Evolutionary conservation across 805 yeast genomes (phyloP).

Genomic region (Groenewaldozyma salmanticensis): DNA sequence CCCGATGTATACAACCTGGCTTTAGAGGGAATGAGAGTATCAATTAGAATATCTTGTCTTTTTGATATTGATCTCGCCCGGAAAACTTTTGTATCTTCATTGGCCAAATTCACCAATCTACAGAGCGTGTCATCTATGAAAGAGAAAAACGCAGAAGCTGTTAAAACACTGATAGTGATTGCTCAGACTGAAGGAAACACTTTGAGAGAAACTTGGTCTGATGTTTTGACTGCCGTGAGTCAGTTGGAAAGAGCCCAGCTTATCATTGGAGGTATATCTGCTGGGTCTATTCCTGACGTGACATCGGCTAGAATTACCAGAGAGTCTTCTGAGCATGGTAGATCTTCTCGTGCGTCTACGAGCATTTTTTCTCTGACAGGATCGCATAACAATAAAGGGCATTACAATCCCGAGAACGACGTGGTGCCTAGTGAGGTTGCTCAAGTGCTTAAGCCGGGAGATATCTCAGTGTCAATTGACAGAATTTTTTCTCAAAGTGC

Average conservation of each 20-base stretch:
- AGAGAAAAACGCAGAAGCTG: conserved; percentile 72
- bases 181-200: conserved; percentile 74
- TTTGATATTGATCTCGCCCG: conserved; percentile 79
- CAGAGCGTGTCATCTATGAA: conserved; percentile 71
- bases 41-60: conserved; percentile 74
- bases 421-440: conserved; percentile 22
- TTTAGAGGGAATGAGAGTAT: conserved; percentile 75
- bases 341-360: conserved; percentile 15
- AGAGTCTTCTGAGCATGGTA: conserved; percentile 12
- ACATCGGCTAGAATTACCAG: conserved; percentile 54
- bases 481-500: conserved; percentile 78
- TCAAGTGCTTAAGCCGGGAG: conserved; percentile 26
- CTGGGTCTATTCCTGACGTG: conserved; percentile 78
- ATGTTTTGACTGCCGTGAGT: conserved; percentile 69
- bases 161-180: conserved; percentile 59
- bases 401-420: conserved; percentile 8
- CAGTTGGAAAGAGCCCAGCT: conserved; percentile 87
- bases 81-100: conserved; percentile 80
- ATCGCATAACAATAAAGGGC: neutral
- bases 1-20: conserved; percentile 48
- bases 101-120: conserved; percentile 77
- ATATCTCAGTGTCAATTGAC: conserved; percentile 51
- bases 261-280: conserved; percentile 78
- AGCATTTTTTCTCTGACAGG: neutral
- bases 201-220: conserved; percentile 73